A percentile compares a stretch with the other conserved stretches of the same genome.
Evolutionary conservation across 192 early-diverging fungal genomes (phyloP).

Genomic region (Ambispora gerdemannii): DNA sequence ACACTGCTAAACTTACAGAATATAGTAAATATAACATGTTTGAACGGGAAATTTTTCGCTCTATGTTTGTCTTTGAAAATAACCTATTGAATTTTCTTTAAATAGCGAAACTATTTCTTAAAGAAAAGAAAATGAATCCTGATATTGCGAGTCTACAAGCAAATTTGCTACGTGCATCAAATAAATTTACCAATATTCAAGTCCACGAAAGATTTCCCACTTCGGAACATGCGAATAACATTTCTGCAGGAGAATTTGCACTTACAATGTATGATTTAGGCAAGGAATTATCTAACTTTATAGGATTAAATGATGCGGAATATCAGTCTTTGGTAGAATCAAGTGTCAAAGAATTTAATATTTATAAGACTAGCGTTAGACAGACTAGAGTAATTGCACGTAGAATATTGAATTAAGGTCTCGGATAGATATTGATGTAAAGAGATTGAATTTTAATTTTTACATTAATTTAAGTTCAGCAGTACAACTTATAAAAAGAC

Average conservation of each 20-base stretch:
- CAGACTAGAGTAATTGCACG: neutral
- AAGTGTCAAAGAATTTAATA: neutral
- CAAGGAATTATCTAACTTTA: neutral
- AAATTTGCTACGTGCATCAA: neutral
- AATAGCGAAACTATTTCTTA: neutral
- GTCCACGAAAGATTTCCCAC: neutral
- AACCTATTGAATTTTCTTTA: neutral
- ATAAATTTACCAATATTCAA: neutral
- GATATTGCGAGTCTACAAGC: neutral
- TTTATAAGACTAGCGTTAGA: neutral
- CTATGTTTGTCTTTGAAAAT: too few species aligned
- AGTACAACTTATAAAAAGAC: too few species aligned
- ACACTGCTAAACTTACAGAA: neutral
- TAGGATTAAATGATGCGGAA: neutral
- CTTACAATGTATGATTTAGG: neutral
- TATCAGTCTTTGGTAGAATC: neutral
- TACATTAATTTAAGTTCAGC: too few species aligned
- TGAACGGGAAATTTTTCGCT: too few species aligned
- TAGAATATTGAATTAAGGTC: too few species aligned
- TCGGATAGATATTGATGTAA: too few species aligned
- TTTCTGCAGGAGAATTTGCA: neutral
- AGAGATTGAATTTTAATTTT: too few species aligned
- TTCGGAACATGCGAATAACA: neutral
- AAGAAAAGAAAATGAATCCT: neutral
- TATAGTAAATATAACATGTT: neutral